Evolutionary conservation across 2,329 filamentous ascomycete genomes (phyloP).

Genomic region (Apiospora koreana): DNA sequence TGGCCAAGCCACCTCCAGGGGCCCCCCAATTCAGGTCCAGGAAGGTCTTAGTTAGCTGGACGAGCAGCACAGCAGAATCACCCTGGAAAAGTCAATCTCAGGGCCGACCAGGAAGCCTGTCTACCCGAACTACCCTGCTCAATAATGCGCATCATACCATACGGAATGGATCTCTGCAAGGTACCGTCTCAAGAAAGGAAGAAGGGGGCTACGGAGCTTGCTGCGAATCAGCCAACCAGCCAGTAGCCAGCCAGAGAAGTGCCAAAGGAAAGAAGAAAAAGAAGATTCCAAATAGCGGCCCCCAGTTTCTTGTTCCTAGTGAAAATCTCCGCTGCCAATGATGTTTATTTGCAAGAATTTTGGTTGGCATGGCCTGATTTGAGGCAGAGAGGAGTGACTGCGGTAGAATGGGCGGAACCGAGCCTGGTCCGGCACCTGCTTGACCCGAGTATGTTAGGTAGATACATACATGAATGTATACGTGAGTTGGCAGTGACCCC

Average conservation of each 20-base stretch:
- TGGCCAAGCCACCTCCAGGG: conserved; percentile 7
- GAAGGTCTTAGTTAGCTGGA: not conserved
- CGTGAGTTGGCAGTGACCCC: not conserved
- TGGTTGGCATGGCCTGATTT: not conserved
- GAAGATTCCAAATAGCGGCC: conserved; percentile 7
- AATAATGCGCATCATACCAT: conserved; percentile 7
- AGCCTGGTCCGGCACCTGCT: not conserved
- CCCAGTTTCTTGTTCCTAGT: not conserved
- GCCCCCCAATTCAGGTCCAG: not conserved
- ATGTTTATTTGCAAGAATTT: not conserved
- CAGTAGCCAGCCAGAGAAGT: not conserved
- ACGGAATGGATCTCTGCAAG: conserved; percentile 2
- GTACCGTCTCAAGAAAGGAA: not conserved
- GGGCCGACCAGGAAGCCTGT: conserved; percentile 5
- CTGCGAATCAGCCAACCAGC: not conserved
- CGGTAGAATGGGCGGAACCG: conserved; percentile 6
- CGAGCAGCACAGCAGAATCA: not conserved
- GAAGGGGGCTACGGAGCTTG: not conserved
- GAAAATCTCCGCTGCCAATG: conserved; percentile 2
- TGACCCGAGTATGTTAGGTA: not conserved
- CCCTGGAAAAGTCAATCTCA: conserved; percentile 8
- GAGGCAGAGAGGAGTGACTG: conserved; percentile 7
- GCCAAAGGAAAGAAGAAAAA: not conserved
- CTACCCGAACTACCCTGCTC: conserved; percentile 3
- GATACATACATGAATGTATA: too few species aligned